Conservation (phyloP, 306 rosid species). For the Dicorynia guianensis region DNA sequence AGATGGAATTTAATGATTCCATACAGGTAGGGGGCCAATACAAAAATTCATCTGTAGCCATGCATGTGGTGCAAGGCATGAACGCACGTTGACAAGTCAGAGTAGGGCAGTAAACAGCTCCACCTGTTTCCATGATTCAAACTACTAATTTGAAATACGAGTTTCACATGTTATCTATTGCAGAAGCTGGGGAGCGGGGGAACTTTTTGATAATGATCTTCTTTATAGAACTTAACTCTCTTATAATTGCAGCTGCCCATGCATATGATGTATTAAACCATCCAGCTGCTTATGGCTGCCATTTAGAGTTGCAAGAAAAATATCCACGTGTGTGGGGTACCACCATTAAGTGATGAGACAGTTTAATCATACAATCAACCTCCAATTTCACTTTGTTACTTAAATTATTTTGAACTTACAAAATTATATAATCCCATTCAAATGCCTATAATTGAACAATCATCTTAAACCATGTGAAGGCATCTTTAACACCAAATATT, state of each 20-base stretch:
- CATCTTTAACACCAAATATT: too few species aligned
- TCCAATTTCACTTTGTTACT: too few species aligned
- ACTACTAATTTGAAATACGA: conserved; percentile 22
- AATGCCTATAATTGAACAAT: too few species aligned
- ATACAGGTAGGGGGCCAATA: conserved; percentile 39
- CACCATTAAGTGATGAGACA: too few species aligned
- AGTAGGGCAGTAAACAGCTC: conserved; percentile 44
- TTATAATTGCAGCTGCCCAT: conserved; percentile 39
- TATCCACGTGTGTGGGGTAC: too few species aligned
- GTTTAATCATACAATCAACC: too few species aligned
- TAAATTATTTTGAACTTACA: too few species aligned
- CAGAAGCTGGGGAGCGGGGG: conserved; percentile 24
- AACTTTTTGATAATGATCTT: conserved; percentile 21
- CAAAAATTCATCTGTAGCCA: conserved; percentile 30
- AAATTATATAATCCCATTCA: too few species aligned
- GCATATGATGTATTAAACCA: conserved; percentile 36
- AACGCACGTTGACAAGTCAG: conserved; percentile 49
- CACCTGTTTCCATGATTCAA: conserved; percentile 43
- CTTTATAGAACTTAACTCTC: conserved; percentile 32
- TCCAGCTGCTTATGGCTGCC: conserved; percentile 48
- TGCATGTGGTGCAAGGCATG: conserved; percentile 56
- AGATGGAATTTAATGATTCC: conserved; percentile 35
- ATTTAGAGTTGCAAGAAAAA: neutral
- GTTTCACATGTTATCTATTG: conserved; percentile 49
- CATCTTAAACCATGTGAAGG: too few species aligned